A percentile compares a stretch with the other conserved stretches of the same genome.
These are phyloP conservation scores for Colletotrichum sp. DNA, from an alignment of 2,329 filamentous ascomycete genomes.

Conservation along the genomic window DNA sequence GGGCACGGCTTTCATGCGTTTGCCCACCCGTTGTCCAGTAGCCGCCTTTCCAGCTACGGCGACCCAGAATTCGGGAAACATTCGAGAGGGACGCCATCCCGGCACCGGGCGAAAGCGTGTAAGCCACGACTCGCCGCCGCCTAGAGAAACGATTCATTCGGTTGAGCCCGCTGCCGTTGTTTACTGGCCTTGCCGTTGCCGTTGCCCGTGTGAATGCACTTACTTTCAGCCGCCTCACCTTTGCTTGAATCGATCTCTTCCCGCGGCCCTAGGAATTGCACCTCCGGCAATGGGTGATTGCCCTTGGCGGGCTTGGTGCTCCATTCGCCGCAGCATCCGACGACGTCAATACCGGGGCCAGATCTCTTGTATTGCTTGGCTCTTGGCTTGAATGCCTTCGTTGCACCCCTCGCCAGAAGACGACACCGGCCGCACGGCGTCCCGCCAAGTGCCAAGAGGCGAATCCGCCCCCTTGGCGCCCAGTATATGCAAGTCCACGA, in stretches of 20 bases:
- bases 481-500: neutral
- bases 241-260: neutral
- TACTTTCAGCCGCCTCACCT: neutral
- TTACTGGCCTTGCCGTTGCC: neutral
- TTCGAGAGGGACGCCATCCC: neutral
- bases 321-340: neutral
- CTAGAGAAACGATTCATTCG: neutral
- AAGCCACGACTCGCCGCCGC: slow-evolving; percentile 10
- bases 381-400: neutral
- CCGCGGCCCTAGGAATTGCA: neutral
- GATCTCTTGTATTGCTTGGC: slow-evolving; percentile 17
- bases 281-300: neutral
- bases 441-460: slow-evolving; percentile 18
- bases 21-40: neutral
- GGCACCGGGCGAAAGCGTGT: neutral
- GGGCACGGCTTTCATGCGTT: neutral
- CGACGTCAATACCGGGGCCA: neutral
- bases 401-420: slow-evolving; percentile 2
- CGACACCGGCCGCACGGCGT: slow-evolving; percentile 17
- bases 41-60: neutral
- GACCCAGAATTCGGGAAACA: slow-evolving; percentile 4
- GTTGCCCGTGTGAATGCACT: neutral
- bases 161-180: neutral
- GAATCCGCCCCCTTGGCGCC: slow-evolving; percentile 2
- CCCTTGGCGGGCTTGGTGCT: slow-evolving; percentile 6